phyloP scores from a whole-genome alignment of 2,329 filamentous ascomycete genomes.

The Hymenoscyphus scutula region DNA sequence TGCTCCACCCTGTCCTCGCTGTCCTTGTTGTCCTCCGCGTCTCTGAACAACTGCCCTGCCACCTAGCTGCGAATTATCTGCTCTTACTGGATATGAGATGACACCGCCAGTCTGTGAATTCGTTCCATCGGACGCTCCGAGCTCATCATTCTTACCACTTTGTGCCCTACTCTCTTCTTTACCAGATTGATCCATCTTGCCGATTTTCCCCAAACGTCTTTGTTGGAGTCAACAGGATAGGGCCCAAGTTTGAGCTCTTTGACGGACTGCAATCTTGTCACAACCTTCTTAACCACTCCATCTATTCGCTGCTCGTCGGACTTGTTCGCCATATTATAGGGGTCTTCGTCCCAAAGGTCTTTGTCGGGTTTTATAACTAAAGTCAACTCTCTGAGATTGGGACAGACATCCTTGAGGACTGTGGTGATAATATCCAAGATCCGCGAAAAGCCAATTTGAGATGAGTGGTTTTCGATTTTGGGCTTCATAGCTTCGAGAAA shows the following conservation, averaged over 20 bases:
- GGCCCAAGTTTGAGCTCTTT: neutral
- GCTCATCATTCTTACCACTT: too few relatives aligned
- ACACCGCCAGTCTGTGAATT: neutral
- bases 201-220: neutral
- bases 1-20: neutral
- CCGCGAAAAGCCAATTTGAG: neutral
- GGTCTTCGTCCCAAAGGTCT: neutral
- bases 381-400: neutral
- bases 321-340: neutral
- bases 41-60: too few relatives aligned
- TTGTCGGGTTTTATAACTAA: neutral
- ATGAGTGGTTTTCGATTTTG: neutral
- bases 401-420: neutral
- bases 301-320: neutral
- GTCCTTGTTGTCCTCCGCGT: too few relatives aligned
- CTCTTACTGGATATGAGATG: too few relatives aligned
- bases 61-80: too few relatives aligned
- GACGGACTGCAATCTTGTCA: neutral
- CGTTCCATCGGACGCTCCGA: neutral
- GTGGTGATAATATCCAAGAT: neutral
- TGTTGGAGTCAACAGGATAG: neutral
- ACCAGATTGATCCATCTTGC: neutral
- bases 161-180: too few relatives aligned
- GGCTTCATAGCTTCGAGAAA: neutral
- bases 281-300: neutral